A percentile compares a stretch with the other conserved stretches of the same genome.
These are phyloP conservation scores for Astrocystis sublimbata DNA, from an alignment of 495 filamentous ascomycete genomes.

Conservation along the genomic window DNA sequence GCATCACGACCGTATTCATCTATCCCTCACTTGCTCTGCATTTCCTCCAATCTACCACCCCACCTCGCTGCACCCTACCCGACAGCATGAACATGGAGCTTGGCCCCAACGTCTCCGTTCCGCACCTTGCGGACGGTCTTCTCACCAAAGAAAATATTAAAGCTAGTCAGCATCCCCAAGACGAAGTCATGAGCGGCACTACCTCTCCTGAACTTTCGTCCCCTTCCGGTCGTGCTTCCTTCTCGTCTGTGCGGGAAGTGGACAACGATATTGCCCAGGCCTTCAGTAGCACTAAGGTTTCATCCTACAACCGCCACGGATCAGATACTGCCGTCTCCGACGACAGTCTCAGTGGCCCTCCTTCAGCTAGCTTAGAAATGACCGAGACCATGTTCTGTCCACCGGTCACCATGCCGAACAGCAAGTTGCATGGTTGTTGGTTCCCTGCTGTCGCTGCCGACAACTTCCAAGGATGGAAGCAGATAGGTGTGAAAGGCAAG, in stretches of 20 bases:
- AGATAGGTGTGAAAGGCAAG: conserved; percentile 64
- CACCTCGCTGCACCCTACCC: background rate
- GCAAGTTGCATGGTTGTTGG: conserved; percentile 59
- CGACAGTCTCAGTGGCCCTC: conserved; percentile 21
- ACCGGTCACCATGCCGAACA: conserved; percentile 46
- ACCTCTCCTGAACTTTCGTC: conserved; percentile 5
- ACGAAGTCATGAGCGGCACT: conserved; percentile 8
- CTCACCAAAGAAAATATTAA: conserved; percentile 17
- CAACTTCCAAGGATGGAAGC: conserved; percentile 71
- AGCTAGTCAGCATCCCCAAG: conserved; percentile 1
- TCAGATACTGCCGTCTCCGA: conserved; percentile 50
- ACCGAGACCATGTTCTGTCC: conserved; percentile 51
- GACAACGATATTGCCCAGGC: conserved; percentile 63
- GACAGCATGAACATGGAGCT: conserved; percentile 31
- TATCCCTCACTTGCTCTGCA: background rate
- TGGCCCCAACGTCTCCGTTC: conserved; percentile 32
- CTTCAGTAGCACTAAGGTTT: conserved; percentile 67
- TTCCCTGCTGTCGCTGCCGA: conserved; percentile 63
- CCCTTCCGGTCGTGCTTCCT: conserved; percentile 48
- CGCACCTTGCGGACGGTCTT: conserved; percentile 35
- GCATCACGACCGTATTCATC: conserved; percentile 18
- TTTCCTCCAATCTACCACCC: conserved; percentile 19
- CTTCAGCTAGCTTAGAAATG: conserved; percentile 34
- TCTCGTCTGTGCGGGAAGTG: conserved; percentile 59
- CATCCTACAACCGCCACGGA: conserved; percentile 48